Evolutionary conservation across 2,329 filamentous ascomycete species (phyloP).

Genomic region (Didymellaceae sp.): DNA sequence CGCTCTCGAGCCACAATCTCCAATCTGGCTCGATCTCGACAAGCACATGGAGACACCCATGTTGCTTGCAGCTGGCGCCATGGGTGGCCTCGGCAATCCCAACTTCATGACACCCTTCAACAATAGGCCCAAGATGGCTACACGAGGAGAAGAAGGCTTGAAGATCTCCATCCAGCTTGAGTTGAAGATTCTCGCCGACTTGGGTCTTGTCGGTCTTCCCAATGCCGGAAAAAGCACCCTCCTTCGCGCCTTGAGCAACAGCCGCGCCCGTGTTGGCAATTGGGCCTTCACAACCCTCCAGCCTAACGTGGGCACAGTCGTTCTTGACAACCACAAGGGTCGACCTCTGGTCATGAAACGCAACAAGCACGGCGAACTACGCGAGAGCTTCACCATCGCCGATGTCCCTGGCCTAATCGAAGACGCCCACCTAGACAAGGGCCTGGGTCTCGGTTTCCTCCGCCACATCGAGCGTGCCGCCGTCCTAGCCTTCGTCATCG

Average conservation of each 20-base stretch:
- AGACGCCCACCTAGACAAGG: slow-evolving; percentile 89
- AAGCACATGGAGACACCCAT: slow-evolving; percentile 82
- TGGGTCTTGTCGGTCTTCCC: slow-evolving; percentile 91
- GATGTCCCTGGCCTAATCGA: slow-evolving; percentile 95
- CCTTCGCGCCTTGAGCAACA: slow-evolving; percentile 84
- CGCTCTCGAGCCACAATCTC: slow-evolving; percentile 73
- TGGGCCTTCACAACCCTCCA: slow-evolving; percentile 98
- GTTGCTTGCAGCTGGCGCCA: slow-evolving; percentile 82
- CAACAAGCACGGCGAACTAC: slow-evolving; percentile 58
- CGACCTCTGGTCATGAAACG: slow-evolving; percentile 64
- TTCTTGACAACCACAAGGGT: slow-evolving; percentile 85
- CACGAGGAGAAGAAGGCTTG: slow-evolving; percentile 80
- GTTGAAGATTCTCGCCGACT: slow-evolving; percentile 91
- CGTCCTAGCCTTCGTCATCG: slow-evolving; percentile 91
- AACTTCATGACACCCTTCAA: slow-evolving; percentile 84
- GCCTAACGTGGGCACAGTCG: slow-evolving; percentile 94
- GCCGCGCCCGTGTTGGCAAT: slow-evolving; percentile 84
- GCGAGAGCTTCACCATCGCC: slow-evolving; percentile 88
- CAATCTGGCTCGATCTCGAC: slow-evolving; percentile 66
- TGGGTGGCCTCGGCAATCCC: slow-evolving; percentile 91
- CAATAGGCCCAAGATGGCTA: slow-evolving; percentile 83
- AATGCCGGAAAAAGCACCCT: slow-evolving; percentile 97
- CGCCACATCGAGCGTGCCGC: slow-evolving; percentile 93
- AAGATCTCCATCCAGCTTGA: slow-evolving; percentile 84
- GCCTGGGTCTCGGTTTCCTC: slow-evolving; percentile 88